Evolutionary conservation across 2,329 filamentous ascomycete genomes (phyloP).

Genomic region (Lachnellula cervina): DNA sequence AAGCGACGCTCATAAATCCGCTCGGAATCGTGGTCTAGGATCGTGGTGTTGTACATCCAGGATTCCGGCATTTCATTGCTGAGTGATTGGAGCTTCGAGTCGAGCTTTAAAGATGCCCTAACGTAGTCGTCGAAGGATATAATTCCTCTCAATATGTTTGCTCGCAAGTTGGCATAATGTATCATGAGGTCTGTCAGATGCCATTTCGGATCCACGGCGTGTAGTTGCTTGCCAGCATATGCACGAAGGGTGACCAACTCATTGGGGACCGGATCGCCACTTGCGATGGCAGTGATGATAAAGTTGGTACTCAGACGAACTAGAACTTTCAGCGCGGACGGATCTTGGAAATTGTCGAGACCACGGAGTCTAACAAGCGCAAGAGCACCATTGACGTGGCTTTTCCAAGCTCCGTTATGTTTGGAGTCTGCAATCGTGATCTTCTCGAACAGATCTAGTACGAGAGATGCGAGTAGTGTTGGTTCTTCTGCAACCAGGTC

Average conservation of each 20-base stretch:
- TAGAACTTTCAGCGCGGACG: background rate
- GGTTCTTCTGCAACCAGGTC: conserved; percentile 2
- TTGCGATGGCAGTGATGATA: background rate
- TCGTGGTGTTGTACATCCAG: background rate
- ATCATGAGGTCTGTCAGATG: background rate
- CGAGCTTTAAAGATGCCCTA: background rate
- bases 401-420: conserved; percentile 8
- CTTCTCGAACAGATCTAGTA: conserved; percentile 17
- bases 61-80: background rate
- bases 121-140: background rate
- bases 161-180: background rate
- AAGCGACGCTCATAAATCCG: background rate
- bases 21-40: background rate
- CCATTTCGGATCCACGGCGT: background rate
- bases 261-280: background rate
- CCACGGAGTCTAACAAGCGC: conserved; percentile 15
- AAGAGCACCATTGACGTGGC: conserved; percentile 15
- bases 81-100: background rate
- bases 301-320: background rate
- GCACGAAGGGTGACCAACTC: background rate
- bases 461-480: conserved; percentile 11
- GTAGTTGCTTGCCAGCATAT: background rate
- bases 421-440: conserved; percentile 2
- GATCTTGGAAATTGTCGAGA: background rate
- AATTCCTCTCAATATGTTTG: background rate